Evolutionary conservation across 495 filamentous ascomycete species (phyloP).

Genomic region (Friedmanniomyces simplex): DNA sequence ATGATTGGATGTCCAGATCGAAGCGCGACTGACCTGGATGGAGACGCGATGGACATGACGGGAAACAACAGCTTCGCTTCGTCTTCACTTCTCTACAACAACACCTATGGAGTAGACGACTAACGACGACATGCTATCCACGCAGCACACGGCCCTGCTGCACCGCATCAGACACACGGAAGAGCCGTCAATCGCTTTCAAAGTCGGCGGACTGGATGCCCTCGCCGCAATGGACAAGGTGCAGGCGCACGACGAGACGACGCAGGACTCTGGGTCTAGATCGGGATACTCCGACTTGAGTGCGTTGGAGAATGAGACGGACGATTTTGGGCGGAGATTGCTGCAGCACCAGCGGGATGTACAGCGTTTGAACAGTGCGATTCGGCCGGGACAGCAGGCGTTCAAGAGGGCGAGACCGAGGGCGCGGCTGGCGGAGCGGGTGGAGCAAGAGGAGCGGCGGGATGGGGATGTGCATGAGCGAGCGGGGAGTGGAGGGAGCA

Average conservation of each 20-base stretch:
- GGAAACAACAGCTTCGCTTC: too few relatives aligned
- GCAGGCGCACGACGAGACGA: constrained; percentile 21
- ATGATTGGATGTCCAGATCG: too few relatives aligned
- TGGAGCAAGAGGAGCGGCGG: background rate
- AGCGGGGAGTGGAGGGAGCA: constrained; percentile 26
- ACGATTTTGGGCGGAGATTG: constrained; percentile 30
- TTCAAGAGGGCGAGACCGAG: constrained; percentile 30
- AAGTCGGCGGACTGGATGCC: constrained; percentile 2
- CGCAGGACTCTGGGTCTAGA: constrained; percentile 17
- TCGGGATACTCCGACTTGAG: constrained; percentile 25
- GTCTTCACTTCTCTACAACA: too few relatives aligned
- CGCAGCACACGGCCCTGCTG: constrained; percentile 1
- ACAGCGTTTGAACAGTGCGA: constrained; percentile 25
- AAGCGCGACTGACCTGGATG: too few relatives aligned
- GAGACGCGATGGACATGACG: too few relatives aligned
- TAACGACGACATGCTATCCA: background rate
- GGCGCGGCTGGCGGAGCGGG: constrained; percentile 7
- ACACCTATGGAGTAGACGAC: background rate
- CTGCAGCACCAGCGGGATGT: constrained; percentile 27
- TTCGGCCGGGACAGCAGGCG: constrained; percentile 19
- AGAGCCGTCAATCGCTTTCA: background rate
- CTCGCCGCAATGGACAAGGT: constrained; percentile 16
- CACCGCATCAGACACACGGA: background rate
- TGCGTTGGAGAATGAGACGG: constrained; percentile 28
- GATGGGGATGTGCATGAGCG: background rate